Percentiles rank a stretch among this genome's conserved stretches.
These are phyloP conservation scores for Phyllosticta citriasiana DNA, from an alignment of 2,329 filamentous ascomycete species.

Conservation along the genomic window DNA sequence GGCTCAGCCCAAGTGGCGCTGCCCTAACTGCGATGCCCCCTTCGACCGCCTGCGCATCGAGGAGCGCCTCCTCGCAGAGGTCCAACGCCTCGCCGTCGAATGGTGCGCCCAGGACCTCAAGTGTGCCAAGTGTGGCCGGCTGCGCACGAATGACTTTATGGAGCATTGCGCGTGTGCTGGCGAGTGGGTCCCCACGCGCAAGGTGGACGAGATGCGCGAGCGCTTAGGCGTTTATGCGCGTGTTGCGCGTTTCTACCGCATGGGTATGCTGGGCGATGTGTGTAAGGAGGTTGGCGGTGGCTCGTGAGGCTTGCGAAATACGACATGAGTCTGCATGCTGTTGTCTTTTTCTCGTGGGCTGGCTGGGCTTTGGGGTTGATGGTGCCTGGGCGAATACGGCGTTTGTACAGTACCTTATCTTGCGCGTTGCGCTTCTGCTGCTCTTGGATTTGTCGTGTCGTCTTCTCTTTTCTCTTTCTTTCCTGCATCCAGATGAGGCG, in stretches of 20 bases:
- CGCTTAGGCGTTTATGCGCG: conserved; percentile 59
- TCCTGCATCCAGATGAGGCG: too few relatives aligned
- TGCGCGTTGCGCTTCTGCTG: too few relatives aligned
- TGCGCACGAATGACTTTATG: conserved; percentile 80
- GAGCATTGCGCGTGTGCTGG: conserved; percentile 93
- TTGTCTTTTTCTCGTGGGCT: too few relatives aligned
- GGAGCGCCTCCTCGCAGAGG: conserved; percentile 66
- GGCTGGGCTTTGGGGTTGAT: neutral
- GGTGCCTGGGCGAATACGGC: too few relatives aligned
- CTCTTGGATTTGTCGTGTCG: too few relatives aligned
- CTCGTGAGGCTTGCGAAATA: conserved; percentile 16
- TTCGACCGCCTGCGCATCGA: conserved; percentile 75
- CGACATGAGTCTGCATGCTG: too few relatives aligned
- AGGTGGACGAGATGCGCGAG: conserved; percentile 54
- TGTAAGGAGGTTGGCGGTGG: conserved; percentile 52
- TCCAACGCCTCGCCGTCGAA: conserved; percentile 63
- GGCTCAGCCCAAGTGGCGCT: conserved; percentile 34
- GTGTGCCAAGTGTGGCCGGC: conserved; percentile 57
- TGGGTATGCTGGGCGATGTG: conserved; percentile 71
- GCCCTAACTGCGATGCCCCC: conserved; percentile 62
- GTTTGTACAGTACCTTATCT: too few relatives aligned
- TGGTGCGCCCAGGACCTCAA: conserved; percentile 89
- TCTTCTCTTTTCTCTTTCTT: too few relatives aligned
- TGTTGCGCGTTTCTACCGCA: conserved; percentile 68
- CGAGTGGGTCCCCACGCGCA: conserved; percentile 65